Percentiles rank a stretch among this genome's conserved stretches.
phyloP scores from a whole-genome alignment of 345 rosid species.

The Melastoma malabathricum region DNA sequence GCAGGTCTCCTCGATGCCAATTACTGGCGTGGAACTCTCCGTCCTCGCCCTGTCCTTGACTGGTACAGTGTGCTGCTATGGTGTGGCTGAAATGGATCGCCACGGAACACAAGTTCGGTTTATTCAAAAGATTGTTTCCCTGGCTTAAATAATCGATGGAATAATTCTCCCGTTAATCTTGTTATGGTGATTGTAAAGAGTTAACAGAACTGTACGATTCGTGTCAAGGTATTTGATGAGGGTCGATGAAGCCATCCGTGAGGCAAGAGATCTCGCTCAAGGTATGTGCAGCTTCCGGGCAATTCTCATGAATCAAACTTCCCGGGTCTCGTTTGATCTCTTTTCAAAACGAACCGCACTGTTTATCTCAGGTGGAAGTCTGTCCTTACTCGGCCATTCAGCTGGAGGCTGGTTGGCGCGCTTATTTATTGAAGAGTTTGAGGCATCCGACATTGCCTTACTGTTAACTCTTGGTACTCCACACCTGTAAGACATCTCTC shows the following conservation, averaged over 20 bases:
- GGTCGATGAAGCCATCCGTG: conserved; percentile 55
- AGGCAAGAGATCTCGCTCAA: conserved; percentile 55
- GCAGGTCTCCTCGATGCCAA: conserved; percentile 73
- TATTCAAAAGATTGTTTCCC: too few relatives aligned
- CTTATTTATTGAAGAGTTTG: conserved; percentile 75
- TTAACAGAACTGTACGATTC: too few relatives aligned
- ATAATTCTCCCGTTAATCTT: too few relatives aligned
- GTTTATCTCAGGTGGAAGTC: conserved; percentile 27
- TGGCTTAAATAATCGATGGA: too few relatives aligned
- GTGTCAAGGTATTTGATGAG: conserved; percentile 54
- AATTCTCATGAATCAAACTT: not conserved
- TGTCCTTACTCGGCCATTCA: conserved; percentile 84
- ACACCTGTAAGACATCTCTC: conserved; percentile 59
- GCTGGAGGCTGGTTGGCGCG: conserved; percentile 99
- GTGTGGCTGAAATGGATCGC: too few relatives aligned
- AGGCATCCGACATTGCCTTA: conserved; percentile 47
- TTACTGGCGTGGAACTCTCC: conserved; percentile 87
- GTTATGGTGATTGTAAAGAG: too few relatives aligned
- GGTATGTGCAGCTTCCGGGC: conserved; percentile 18
- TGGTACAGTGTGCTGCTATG: conserved; percentile 25
- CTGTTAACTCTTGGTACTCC: conserved; percentile 91
- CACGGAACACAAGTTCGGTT: too few relatives aligned
- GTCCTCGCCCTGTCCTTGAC: conserved; percentile 89
- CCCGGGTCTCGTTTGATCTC: not conserved
- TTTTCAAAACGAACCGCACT: not conserved